These are phyloP conservation scores for Helichrysum umbraculigerum DNA, from an alignment of 129 eudicot genomes.

Conservation along the genomic window DNA sequence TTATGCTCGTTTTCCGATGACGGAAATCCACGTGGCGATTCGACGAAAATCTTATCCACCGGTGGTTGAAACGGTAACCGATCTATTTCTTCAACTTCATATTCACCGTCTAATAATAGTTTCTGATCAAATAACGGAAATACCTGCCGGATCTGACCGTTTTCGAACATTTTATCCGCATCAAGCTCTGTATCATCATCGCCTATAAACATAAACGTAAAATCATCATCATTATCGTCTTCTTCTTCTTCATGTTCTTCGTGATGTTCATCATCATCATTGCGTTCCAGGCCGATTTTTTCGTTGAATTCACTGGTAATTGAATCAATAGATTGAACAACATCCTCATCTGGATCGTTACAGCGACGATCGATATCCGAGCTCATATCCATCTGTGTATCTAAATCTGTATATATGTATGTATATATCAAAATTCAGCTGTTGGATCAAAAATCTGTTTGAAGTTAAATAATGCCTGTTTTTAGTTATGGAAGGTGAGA, in stretches of 20 bases:
- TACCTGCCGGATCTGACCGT: slow-evolving; percentile 24
- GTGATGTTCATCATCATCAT: slow-evolving; percentile 10
- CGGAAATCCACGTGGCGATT: slow-evolving; percentile 24
- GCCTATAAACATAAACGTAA: slow-evolving; percentile 32
- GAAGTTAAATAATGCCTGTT: not conserved
- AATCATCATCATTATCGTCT: slow-evolving; percentile 29
- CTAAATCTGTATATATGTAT: not conserved
- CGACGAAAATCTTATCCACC: slow-evolving; percentile 47
- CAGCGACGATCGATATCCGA: slow-evolving; percentile 19
- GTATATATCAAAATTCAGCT: slow-evolving; percentile 3
- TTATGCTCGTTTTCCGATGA: slow-evolving; percentile 5
- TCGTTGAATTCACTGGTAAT: slow-evolving; percentile 14
- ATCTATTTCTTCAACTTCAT: slow-evolving; percentile 28
- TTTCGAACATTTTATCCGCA: slow-evolving; percentile 22
- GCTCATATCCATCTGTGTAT: slow-evolving; percentile 28
- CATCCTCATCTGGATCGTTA: slow-evolving; percentile 13
- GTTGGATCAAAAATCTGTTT: slow-evolving; percentile 7
- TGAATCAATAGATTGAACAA: slow-evolving; percentile 6
- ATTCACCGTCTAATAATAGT: slow-evolving; percentile 27
- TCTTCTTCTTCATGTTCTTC: slow-evolving; percentile 14
- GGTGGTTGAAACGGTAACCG: slow-evolving; percentile 42
- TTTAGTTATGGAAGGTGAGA: slow-evolving; percentile 4
- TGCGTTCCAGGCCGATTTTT: slow-evolving; percentile 21
- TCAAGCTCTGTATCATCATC: slow-evolving; percentile 13
- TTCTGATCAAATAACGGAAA: slow-evolving; percentile 42